Base-by-base conservation (phyloP, 2,329 filamentous ascomycete species). In the Harringtonia aguacate region DNA sequence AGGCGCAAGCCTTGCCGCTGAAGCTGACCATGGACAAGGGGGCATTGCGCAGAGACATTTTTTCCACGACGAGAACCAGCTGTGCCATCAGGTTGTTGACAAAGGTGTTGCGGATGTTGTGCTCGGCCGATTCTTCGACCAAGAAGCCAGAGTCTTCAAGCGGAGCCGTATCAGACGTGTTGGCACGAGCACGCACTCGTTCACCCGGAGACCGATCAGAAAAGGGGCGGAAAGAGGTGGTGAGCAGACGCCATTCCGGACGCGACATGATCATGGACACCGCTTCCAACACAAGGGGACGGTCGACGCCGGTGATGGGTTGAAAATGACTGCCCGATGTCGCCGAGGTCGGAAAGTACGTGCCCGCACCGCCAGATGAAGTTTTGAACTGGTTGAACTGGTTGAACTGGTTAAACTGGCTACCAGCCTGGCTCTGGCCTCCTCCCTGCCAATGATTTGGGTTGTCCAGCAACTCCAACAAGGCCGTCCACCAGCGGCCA, bases 31-130 rank as follows among this genome's bases (percentile, higher is more conserved):
- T 61, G 53, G 78, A 83, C 18, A 69, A 55, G 1, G 75, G 74
- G 4, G 68, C 69, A 46, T 87, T 83, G 39, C 86, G 77, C 55
- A 86, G 68, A 15, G 86, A 88, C 79, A 95, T 84, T 58, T 87
- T 90, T 44, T 92, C 86, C 8, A 94, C 81, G n/a, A 88, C 84
- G 50, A 92, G 84, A 2, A 77, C 72, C 78, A 95, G 84, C 56
- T 95, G 89, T 33, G 82, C 79, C 35, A 87, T 72, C 28, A 95
- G 65, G 52, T 92, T 94, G 51, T 85, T 75, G 29, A 84, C 75
- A 59, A 94, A 94, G 62, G 88, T 89, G 56, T 86, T 90, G 46
- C 85, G 79, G 21, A 95, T 81, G 55, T 94, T 95, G 62, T 94
- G 87, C 56, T 88, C 80, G 12, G 89, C 84, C 5, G 87, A 92